Base-by-base conservation (phyloP, 331 rosid species). In the Acacia pycnantha region DNA sequence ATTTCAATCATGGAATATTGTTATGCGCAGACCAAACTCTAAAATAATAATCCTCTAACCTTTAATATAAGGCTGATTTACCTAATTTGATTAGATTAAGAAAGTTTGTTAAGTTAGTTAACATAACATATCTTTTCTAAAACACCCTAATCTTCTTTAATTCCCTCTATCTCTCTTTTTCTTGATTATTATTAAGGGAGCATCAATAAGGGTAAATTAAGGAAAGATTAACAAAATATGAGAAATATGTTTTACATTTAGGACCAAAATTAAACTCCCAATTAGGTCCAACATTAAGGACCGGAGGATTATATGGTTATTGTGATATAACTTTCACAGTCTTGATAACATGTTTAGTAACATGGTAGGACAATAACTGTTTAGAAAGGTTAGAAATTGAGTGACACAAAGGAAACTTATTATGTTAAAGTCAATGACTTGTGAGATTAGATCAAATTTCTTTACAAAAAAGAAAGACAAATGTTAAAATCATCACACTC, bases 21-120 rank as follows among this genome's bases (percentile, higher is more conserved):
- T 64, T 22, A 8, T 62, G 68, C 79, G 24, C 43, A 65, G 27
- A 66, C 58, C 79, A 82, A 53, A 41, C 67, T 40, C 73, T 19
- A 11, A 6, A 35, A 29, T 74, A 35, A 26, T 74, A 43, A 2
- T 43, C 2, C 47, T 43, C 13, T 8, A 9, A 2, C 6, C 11
- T 12, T 33, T 33, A 33, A 33, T 33, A 6, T 33, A 33, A 33
- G 37, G 4, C 37, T 0, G 5, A 4, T 33, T 33, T 33, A 33
- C 6, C 6, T 4, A 0, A 33, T 33, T 33, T 33, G 37, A 33
- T 33, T 33, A 33, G 0, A 33, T 33, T 33, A 33, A 33, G 3
- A 6, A 33, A 33, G 37, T 33, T 33, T 33, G 37, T 33, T 33
- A 33, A 33, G 5, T 33, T 33, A 33, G 5, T 31, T 31, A 31